Evolutionary conservation across 352 stramenopile species (phyloP), one percentile per base, ranked within the genome.

Genomic region (Phytophthora sp.): DNA sequence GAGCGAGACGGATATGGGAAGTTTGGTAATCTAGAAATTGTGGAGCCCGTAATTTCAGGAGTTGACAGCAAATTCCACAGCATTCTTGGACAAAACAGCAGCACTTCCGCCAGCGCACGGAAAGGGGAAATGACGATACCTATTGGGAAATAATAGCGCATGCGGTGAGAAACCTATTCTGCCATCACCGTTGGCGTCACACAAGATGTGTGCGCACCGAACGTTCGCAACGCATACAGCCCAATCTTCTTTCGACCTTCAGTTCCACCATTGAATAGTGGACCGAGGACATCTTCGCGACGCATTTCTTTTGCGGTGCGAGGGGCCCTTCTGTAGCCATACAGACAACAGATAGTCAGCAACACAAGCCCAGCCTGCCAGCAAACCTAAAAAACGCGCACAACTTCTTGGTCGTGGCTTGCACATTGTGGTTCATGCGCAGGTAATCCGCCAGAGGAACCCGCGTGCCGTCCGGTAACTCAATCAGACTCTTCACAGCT

Each of bases 391-490:
- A 52, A 42, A 71, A 73, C 51, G 71, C 63, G 53, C 68, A 77
- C 72, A 86, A 87, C 78, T 63, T 89, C 70, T 84, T 87, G 55
- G 60, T 74, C 35, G 63, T 26, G 3, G 41, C n/a, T 63, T 59
- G 51, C 21, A 71, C 57, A 26, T 58, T 62, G 56, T 76, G 74
- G 27, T 79, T 61, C 71, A 89, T 76, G 44, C 81, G 82, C 21
- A 93, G 46, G 56, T 90, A 93, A 21, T 89, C 82, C 7, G 74
- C 61, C 0, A 93, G 69, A 45, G 80, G 80, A 27, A 91, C 51
- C 20, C 65, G 70, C 3, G 81, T 90, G 20, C 82, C 77, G 23
- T 90, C 84, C 0, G 79, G 52, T n/a, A 93, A 62, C 52, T 90
- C 76, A 30, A 93, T 62, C n/a, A 82, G 66, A 8, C 66, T 87